Base-by-base conservation (phyloP, 805 yeast species). In the Torulaspora gathmanii region DNA sequence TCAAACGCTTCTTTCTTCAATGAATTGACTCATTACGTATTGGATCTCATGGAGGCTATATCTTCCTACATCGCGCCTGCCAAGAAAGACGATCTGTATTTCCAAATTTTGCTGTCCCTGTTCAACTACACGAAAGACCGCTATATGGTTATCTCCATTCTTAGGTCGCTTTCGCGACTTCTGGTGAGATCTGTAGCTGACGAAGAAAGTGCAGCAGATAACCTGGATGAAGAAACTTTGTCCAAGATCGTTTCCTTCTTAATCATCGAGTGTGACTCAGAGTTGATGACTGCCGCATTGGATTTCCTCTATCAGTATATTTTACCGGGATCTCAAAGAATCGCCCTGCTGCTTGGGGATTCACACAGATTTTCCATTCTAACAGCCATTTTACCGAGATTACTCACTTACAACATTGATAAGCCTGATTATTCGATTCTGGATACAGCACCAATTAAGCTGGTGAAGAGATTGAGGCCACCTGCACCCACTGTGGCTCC, bases 21-120 rank as follows among this genome's bases (percentile, higher is more conserved):
- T 44, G 96, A 89, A 60, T 67, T 83, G 22, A 68, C 82, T 36
- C 76, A 73, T 46, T 86, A 86, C 61, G 69, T 82, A 11, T 64
- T 87, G 42, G 99, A 93, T 63, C 75, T 89, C 26, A 75, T 86
- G 50, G 98, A 93, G 61, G 82, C 90, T 2, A 77, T 89, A 26
- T 79, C 91, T 3, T 83, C 96, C 34, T 87, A 86, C 63, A 73
- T 85, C 53, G 79, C 89, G 3, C 90, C 93, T 25, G 84, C 83
- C 22, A 73, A 79, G 19, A 74, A 79, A 40, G 81, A 83, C 53
- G 93, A 89, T 48, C 55, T 56, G 22, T 89, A 51, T 81, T 89
- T 64, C 61, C 74, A 43, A 49, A 70, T 74, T 1, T 69, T 88
- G 41, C 69, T 81, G 19, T 60, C 68, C 5, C 70, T 81, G 20